Conservation (phyloP, 2,329 filamentous ascomycete species). For the Botrytis medusae region DNA sequence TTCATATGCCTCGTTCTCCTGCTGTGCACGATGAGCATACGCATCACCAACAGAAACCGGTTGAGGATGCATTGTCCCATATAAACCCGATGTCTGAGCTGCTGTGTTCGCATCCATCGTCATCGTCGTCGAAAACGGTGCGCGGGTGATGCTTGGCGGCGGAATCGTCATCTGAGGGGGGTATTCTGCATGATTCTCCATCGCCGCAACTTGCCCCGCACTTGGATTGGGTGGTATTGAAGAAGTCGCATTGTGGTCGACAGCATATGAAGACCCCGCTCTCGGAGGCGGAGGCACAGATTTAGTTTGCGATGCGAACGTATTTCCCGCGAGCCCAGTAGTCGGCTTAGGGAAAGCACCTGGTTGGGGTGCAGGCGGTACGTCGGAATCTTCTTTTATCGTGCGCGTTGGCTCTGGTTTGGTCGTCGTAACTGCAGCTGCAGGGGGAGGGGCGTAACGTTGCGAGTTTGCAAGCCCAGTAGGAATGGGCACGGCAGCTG, state of each 20-base stretch:
- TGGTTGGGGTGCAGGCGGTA: conserved; percentile 57
- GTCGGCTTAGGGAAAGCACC: conserved; percentile 52
- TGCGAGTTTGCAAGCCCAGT: conserved; percentile 6
- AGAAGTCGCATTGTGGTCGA: background rate
- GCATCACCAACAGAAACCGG: conserved; percentile 15
- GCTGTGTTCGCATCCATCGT: conserved; percentile 30
- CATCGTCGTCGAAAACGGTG: conserved; percentile 49
- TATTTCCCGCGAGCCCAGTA: conserved; percentile 30
- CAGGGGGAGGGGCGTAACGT: conserved; percentile 37
- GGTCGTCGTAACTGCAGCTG: conserved; percentile 28
- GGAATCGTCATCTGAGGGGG: conserved; percentile 41
- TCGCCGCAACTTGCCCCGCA: background rate
- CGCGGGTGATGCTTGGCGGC: conserved; percentile 34
- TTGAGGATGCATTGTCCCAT: conserved; percentile 5
- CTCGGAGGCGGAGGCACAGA: conserved; percentile 46
- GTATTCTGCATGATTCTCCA: conserved; percentile 25
- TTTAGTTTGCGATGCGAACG: background rate
- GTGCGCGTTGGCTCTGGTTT: conserved; percentile 45
- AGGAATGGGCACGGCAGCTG: conserved; percentile 43
- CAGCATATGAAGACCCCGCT: conserved; percentile 43
- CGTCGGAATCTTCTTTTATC: conserved; percentile 38
- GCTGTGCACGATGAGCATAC: background rate
- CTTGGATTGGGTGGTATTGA: background rate
- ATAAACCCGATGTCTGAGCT: background rate
- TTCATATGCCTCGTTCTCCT: background rate